phyloP scores from a whole-genome alignment of 148 eudicot species.

The Salicornia ramosissima region DNA sequence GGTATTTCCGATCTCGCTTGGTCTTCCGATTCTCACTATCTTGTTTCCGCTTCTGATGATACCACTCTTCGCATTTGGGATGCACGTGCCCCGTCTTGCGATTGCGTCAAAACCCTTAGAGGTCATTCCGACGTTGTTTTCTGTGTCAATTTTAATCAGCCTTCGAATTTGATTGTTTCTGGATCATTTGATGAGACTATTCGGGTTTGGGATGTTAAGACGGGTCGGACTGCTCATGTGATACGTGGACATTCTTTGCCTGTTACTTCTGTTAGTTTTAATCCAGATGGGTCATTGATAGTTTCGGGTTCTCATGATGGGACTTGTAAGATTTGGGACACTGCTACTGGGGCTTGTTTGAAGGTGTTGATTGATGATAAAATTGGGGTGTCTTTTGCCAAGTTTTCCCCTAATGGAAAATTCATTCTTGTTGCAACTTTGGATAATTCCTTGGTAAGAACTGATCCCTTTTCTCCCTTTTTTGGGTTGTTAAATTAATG shows the following conservation, averaged over 20 bases:
- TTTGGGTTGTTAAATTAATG: neutral
- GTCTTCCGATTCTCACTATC: constrained; percentile 81
- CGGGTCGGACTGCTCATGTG: constrained; percentile 45
- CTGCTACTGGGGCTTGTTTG: constrained; percentile 44
- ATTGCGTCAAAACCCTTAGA: constrained; percentile 60
- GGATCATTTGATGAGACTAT: constrained; percentile 82
- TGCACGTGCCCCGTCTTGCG: constrained; percentile 39
- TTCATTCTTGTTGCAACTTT: constrained; percentile 77
- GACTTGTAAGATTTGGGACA: constrained; percentile 85
- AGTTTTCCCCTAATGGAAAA: constrained; percentile 94
- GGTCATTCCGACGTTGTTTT: constrained; percentile 73
- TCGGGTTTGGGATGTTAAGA: constrained; percentile 88
- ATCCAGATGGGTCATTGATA: constrained; percentile 72
- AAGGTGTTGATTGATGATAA: constrained; percentile 74
- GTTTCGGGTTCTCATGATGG: constrained; percentile 87
- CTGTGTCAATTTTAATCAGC: constrained; percentile 73
- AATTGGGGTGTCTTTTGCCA: constrained; percentile 66
- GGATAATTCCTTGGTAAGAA: constrained; percentile 66
- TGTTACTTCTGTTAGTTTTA: constrained; percentile 71
- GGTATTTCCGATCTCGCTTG: constrained; percentile 87
- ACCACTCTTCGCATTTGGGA: constrained; percentile 80
- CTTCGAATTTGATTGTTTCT: constrained; percentile 63
- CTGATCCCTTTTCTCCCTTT: neutral
- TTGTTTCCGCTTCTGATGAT: constrained; percentile 96
- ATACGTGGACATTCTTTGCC: constrained; percentile 68